Evolutionary conservation across 768 basidiomycete genomes (phyloP).

Genomic region (Tricholoma bakamatsutake): DNA sequence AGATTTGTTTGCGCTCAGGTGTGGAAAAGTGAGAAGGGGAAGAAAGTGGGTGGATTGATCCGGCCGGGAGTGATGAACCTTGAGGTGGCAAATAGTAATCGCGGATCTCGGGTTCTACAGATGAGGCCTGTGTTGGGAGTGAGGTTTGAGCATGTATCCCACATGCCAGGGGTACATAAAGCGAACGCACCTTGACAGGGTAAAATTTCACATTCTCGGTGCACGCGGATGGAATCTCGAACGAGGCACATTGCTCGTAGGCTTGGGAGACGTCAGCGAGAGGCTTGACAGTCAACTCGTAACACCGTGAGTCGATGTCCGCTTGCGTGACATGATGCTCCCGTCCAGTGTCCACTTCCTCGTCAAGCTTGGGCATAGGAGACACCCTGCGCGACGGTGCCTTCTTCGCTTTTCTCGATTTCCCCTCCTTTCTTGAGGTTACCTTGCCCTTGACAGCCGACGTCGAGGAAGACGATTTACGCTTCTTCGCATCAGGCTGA

Average conservation of each 20-base stretch:
- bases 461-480: conserved; percentile 39
- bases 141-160: not conserved
- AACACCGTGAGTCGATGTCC: conserved; percentile 66
- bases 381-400: conserved; percentile 44
- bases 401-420: conserved; percentile 31
- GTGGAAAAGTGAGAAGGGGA: conserved; percentile 47
- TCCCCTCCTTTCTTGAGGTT: conserved; percentile 33
- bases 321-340: conserved; percentile 38
- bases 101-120: conserved; percentile 50
- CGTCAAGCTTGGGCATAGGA: conserved; percentile 57
- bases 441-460: conserved; percentile 26
- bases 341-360: conserved; percentile 36
- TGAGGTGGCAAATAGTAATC: conserved; percentile 44
- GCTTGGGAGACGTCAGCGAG: conserved; percentile 73
- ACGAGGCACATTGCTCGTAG: conserved; percentile 41
- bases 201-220: conserved; percentile 33
- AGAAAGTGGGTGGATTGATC: conserved; percentile 21
- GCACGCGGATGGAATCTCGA: conserved; percentile 26
- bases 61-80: conserved; percentile 24
- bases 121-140: conserved; percentile 36
- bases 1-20: conserved; percentile 67
- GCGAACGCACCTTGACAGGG: conserved; percentile 37
- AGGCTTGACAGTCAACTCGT: conserved; percentile 73
- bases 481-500: conserved; percentile 52
- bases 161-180: conserved; percentile 8